Evolutionary conservation across 2,329 filamentous ascomycete genomes (phyloP).

Genomic region (Thermochaetoides dissita): DNA sequence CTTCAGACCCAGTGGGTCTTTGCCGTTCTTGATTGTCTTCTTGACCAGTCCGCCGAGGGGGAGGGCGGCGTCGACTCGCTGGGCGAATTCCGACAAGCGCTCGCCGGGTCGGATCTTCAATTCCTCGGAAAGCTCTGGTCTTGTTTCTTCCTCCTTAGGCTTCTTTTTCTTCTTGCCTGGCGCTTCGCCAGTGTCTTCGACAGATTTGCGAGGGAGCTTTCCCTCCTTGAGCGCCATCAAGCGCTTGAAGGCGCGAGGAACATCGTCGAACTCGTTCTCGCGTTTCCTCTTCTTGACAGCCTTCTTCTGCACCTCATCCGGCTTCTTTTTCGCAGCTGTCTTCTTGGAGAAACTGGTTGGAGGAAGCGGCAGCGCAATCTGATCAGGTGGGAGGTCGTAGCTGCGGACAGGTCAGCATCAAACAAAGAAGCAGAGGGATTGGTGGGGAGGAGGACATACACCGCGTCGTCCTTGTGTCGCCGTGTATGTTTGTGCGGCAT

Average conservation of each 20-base stretch:
- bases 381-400: slow-evolving; percentile 35
- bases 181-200: slow-evolving; percentile 55
- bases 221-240: slow-evolving; percentile 62
- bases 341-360: slow-evolving; percentile 23
- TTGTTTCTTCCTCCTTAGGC: neutral
- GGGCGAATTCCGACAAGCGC: slow-evolving; percentile 65
- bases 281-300: slow-evolving; percentile 35
- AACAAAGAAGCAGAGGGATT: neutral
- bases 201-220: slow-evolving; percentile 41
- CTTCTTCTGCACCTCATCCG: slow-evolving; percentile 21
- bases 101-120: slow-evolving; percentile 64
- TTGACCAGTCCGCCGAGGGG: slow-evolving; percentile 59
- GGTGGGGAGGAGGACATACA: slow-evolving; percentile 24
- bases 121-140: slow-evolving; percentile 4
- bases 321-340: slow-evolving; percentile 24
- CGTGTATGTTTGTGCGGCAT: slow-evolving; percentile 88
- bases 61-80: slow-evolving; percentile 73
- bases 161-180: slow-evolving; percentile 20
- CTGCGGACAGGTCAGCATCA: slow-evolving; percentile 18
- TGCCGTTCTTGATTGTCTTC: slow-evolving; percentile 46
- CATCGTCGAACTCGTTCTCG: slow-evolving; percentile 49
- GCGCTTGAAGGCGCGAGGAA: slow-evolving; percentile 73
- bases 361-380: slow-evolving; percentile 37
- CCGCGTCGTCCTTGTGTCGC: slow-evolving; percentile 38
- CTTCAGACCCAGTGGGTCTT: slow-evolving; percentile 51